Conservation (phyloP, 2,329 filamentous ascomycete genomes). For the Bipolaris cookei region DNA sequence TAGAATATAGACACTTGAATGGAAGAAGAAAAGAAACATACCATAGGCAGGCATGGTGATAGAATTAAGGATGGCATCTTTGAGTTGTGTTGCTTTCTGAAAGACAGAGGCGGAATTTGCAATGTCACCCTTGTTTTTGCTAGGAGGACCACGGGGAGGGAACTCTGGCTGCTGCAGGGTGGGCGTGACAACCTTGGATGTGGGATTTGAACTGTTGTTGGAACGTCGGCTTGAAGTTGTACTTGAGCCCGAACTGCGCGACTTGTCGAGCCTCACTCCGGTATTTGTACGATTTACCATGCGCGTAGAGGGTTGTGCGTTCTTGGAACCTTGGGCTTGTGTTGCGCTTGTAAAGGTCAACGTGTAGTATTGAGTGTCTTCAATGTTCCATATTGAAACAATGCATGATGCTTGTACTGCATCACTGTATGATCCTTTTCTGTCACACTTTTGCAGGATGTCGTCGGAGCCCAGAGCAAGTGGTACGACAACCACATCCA, state of each 20-base stretch:
- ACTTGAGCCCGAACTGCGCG: slow-evolving; percentile 48
- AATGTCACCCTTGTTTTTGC: slow-evolving; percentile 55
- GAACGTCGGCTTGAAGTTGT: slow-evolving; percentile 48
- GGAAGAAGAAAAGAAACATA: slow-evolving; percentile 14
- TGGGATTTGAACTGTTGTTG: slow-evolving; percentile 39
- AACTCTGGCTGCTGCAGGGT: slow-evolving; percentile 65
- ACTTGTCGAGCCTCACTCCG: slow-evolving; percentile 39
- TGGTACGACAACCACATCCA: slow-evolving; percentile 71
- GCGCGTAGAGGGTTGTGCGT: slow-evolving; percentile 41
- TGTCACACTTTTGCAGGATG: slow-evolving; percentile 21
- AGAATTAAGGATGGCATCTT: slow-evolving; percentile 77
- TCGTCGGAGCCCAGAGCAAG: slow-evolving; percentile 20
- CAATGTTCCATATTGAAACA: slow-evolving; percentile 74
- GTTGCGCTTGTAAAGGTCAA: slow-evolving; percentile 72
- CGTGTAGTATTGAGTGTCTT: slow-evolving; percentile 72
- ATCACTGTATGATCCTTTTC: slow-evolving; percentile 22
- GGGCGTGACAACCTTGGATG: slow-evolving; percentile 59
- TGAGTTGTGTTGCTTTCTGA: slow-evolving; percentile 75
- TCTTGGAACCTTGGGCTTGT: slow-evolving; percentile 20
- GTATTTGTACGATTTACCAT: slow-evolving; percentile 53
- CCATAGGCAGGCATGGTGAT: slow-evolving; percentile 74
- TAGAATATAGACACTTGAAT: neutral
- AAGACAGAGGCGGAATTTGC: slow-evolving; percentile 68
- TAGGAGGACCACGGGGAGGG: slow-evolving; percentile 70
- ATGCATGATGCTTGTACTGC: slow-evolving; percentile 74